A percentile compares a stretch with the other conserved stretches of the same genome.
Evolutionary conservation across 257 asterid species (phyloP).

Genomic region (Mentha longifolia): DNA sequence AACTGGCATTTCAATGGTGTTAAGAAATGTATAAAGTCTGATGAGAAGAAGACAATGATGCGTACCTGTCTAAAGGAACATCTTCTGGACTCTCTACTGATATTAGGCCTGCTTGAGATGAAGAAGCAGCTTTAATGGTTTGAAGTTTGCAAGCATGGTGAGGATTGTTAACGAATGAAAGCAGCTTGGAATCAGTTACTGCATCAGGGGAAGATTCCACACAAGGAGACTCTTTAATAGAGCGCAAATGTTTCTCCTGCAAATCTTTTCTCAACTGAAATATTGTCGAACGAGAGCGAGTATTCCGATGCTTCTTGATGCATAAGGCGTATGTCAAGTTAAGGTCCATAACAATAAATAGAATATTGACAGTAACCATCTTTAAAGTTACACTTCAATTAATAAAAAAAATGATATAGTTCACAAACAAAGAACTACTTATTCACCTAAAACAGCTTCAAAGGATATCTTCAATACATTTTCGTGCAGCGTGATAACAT

Average conservation of each 20-base stretch:
- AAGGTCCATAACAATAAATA: constrained; percentile 45
- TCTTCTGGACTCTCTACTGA: constrained; percentile 38
- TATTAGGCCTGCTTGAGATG: constrained; percentile 46
- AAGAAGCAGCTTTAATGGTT: constrained; percentile 39
- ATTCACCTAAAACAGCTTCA: background rate
- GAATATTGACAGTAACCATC: constrained; percentile 26
- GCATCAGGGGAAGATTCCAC: constrained; percentile 53
- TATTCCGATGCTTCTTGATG: constrained; percentile 57
- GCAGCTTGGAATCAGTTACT: constrained; percentile 61
- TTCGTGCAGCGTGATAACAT: constrained; percentile 77
- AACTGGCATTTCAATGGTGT: background rate
- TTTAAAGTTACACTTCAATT: background rate
- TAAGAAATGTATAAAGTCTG: constrained; percentile 13
- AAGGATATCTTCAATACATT: constrained; percentile 90
- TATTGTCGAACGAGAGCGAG: constrained; percentile 60
- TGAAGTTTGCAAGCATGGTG: constrained; percentile 48
- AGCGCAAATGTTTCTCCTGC: constrained; percentile 56
- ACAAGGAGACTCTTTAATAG: constrained; percentile 52
- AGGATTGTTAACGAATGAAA: constrained; percentile 70
- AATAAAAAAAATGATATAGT: background rate
- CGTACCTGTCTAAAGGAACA: constrained; percentile 62
- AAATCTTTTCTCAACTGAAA: constrained; percentile 64
- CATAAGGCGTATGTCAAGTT: constrained; percentile 50
- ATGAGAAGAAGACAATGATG: background rate
- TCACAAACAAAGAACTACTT: background rate